A percentile compares a stretch with the other conserved stretches of the same genome.
phyloP scores from a whole-genome alignment of 306 rosid genomes.

The Trifolium repens region DNA sequence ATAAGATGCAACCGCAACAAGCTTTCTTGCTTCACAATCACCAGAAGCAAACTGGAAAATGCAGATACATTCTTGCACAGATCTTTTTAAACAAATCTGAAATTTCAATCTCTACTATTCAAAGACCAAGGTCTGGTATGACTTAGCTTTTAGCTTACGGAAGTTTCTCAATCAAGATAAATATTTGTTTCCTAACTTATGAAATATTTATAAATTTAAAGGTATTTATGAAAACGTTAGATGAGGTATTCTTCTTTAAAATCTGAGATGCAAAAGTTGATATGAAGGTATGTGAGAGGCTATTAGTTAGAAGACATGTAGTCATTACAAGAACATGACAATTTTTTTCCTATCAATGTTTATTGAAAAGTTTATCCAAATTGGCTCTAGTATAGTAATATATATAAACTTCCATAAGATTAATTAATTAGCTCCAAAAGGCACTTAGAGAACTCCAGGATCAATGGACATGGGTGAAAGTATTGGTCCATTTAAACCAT shows the following conservation, averaged over 20 bases:
- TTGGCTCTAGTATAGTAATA: neutral
- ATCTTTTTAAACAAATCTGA: conserved; percentile 9
- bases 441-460: conserved; percentile 4
- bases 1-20: conserved; percentile 12
- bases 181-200: neutral
- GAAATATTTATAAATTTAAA: conserved; percentile 10
- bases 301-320: neutral
- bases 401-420: neutral
- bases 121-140: neutral
- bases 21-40: conserved; percentile 34
- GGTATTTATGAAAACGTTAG: neutral
- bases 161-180: conserved; percentile 13
- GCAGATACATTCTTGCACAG: conserved; percentile 22
- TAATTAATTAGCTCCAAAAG: conserved; percentile 29
- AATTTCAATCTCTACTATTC: conserved; percentile 13
- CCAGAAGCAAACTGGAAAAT: conserved; percentile 36
- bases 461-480: conserved; percentile 17
- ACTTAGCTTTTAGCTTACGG: conserved; percentile 17
- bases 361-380: conserved; percentile 8
- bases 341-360: neutral
- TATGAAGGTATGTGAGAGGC: neutral
- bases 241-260: neutral
- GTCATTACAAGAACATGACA: neutral
- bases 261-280: conserved; percentile 16
- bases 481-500: conserved; percentile 15